A percentile compares a stretch with the other conserved stretches of the same genome.
These are phyloP conservation scores for Orychophragmus violaceus DNA, from an alignment of 345 rosid genomes.

Conservation along the genomic window DNA sequence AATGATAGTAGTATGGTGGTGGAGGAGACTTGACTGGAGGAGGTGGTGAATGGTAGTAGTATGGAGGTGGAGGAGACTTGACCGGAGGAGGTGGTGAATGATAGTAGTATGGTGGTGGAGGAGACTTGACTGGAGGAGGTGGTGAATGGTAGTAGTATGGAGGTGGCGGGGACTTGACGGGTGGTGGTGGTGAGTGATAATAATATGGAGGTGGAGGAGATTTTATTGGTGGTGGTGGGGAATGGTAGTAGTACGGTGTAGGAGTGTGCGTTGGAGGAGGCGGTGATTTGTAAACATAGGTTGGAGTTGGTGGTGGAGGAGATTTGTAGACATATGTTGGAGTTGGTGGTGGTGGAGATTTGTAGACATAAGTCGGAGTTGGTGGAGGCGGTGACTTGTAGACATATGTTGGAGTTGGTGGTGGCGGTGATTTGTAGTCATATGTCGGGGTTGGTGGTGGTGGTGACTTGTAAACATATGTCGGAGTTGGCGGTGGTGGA, in stretches of 20 bases:
- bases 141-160: conserved; percentile 21
- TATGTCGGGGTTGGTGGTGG: conserved; percentile 26
- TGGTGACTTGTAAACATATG: conserved; percentile 17
- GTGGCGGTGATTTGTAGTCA: conserved; percentile 35
- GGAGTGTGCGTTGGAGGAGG: too few species aligned
- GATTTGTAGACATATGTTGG: not conserved
- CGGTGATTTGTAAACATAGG: not conserved
- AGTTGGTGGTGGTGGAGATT: conserved; percentile 20
- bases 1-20: not conserved
- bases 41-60: conserved; percentile 4
- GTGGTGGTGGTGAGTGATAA: conserved; percentile 38
- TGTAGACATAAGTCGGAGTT: conserved; percentile 15
- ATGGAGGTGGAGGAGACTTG: not conserved
- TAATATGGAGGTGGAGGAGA: conserved; percentile 32
- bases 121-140: conserved; percentile 17
- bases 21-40: not conserved
- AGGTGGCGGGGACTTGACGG: conserved; percentile 23
- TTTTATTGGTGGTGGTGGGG: not conserved
- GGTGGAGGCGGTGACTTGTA: conserved; percentile 44
- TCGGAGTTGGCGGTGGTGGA: conserved; percentile 24
- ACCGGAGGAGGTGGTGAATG: conserved; percentile 12
- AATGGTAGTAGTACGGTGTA: not conserved
- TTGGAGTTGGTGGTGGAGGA: not conserved
- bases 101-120: conserved; percentile 33
- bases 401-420: not conserved